Conservation (phyloP, 306 rosid genomes). For the Trifolium subterraneum region DNA sequence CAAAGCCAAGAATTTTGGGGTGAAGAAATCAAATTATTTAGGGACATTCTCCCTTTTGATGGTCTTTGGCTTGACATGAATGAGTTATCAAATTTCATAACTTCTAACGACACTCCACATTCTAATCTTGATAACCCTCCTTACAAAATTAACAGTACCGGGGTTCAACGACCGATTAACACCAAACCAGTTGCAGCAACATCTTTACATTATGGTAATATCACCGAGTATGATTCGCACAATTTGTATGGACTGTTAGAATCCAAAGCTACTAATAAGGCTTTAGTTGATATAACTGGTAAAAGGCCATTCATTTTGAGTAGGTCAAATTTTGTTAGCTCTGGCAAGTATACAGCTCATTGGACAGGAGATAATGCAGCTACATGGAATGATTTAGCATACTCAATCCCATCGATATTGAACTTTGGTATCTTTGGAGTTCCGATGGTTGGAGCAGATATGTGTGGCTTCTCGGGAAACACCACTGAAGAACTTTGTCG, state of each 20-base stretch:
- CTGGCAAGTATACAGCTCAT: conserved; percentile 89
- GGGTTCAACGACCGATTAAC: conserved; percentile 51
- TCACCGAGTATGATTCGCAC: conserved; percentile 80
- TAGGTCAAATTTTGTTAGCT: conserved; percentile 87
- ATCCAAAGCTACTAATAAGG: conserved; percentile 67
- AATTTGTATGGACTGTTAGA: conserved; percentile 80
- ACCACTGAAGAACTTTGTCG: conserved; percentile 87
- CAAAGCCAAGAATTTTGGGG: conserved; percentile 58
- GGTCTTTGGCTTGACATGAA: conserved; percentile 97
- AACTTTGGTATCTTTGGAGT: conserved; percentile 83
- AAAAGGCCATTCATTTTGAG: conserved; percentile 84
- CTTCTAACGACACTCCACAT: conserved; percentile 55
- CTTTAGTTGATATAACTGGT: conserved; percentile 60
- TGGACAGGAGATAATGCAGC: conserved; percentile 98
- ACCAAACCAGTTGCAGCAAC: conserved; percentile 65
- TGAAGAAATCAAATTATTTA: conserved; percentile 70
- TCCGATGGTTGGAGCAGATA: conserved; percentile 96
- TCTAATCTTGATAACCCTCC: conserved; percentile 85
- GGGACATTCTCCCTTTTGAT: conserved; percentile 63
- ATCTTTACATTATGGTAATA: conserved; percentile 63
- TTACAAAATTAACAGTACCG: conserved; percentile 64
- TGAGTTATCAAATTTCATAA: conserved; percentile 73
- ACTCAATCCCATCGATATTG: conserved; percentile 69
- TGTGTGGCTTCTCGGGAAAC: conserved; percentile 73
- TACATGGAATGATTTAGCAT: conserved; percentile 81